A percentile compares a stretch with the other conserved stretches of the same genome.
These are phyloP conservation scores for Saturnispora galanensis DNA, from an alignment of 805 yeast species.

Conservation along the genomic window DNA sequence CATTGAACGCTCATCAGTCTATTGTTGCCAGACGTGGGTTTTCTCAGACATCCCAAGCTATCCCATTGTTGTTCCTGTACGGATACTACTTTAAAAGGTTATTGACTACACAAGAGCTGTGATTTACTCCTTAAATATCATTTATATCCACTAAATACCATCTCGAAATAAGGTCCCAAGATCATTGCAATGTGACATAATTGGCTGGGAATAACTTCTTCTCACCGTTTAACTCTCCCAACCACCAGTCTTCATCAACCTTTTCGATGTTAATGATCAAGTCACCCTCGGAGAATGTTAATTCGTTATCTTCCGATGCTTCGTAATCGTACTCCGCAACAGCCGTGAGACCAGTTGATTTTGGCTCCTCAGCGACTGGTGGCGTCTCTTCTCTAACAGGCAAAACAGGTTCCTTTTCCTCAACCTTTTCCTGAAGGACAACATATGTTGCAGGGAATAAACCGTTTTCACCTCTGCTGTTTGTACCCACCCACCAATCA, in stretches of 20 bases:
- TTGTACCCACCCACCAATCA: slow-evolving; percentile 54
- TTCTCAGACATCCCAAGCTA: slow-evolving; percentile 39
- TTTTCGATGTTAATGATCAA: slow-evolving; percentile 72
- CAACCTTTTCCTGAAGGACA: slow-evolving; percentile 24
- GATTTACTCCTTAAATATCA: background rate
- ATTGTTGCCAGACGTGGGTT: slow-evolving; percentile 72
- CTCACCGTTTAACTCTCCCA: slow-evolving; percentile 72
- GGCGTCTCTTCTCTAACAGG: slow-evolving; percentile 10
- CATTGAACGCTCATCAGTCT: slow-evolving; percentile 78
- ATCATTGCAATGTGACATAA: slow-evolving; percentile 42
- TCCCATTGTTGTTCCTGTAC: slow-evolving; percentile 45
- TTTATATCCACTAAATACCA: too few species aligned
- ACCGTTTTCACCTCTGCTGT: slow-evolving; percentile 36
- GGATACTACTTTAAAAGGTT: slow-evolving; percentile 17
- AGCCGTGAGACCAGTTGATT: slow-evolving; percentile 34
- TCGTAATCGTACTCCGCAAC: slow-evolving; percentile 71
- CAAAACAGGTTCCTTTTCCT: slow-evolving; percentile 13
- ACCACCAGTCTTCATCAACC: slow-evolving; percentile 97
- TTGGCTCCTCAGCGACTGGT: slow-evolving; percentile 6
- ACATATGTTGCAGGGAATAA: slow-evolving; percentile 52
- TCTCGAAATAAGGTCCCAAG: too few species aligned
- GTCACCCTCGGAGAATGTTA: slow-evolving; percentile 78
- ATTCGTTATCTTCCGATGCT: slow-evolving; percentile 88
- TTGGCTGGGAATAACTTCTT: slow-evolving; percentile 87
- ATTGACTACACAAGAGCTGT: background rate